Percentiles rank a stretch among this genome's conserved stretches.
Conservation (phyloP, 2,329 filamentous ascomycete genomes). For the Scedosporium minutisporum region DNA sequence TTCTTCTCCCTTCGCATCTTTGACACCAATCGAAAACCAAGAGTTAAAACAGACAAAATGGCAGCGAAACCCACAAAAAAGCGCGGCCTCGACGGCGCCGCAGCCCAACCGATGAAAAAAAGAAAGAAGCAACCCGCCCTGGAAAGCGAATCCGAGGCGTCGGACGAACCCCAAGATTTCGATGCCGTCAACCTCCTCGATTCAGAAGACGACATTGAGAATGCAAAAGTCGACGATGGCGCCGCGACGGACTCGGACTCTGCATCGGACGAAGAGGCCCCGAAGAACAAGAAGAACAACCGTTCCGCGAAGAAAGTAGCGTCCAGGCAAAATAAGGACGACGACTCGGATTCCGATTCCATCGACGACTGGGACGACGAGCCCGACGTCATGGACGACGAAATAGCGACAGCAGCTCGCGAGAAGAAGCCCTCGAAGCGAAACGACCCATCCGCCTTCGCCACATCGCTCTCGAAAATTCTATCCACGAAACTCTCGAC, state of each 20-base stretch:
- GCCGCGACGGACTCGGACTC: constrained; percentile 26
- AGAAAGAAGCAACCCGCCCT: constrained; percentile 34
- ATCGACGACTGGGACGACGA: constrained; percentile 24
- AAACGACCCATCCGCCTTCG: constrained; percentile 85
- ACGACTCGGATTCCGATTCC: constrained; percentile 15
- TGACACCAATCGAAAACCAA: neutral
- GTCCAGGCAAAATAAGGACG: constrained; percentile 12
- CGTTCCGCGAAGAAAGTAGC: constrained; percentile 11
- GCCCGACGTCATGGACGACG: constrained; percentile 23
- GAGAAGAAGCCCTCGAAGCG: constrained; percentile 59
- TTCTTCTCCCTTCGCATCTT: neutral
- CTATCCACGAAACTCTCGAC: constrained; percentile 79
- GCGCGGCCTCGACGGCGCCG: constrained; percentile 21
- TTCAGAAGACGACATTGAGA: constrained; percentile 48
- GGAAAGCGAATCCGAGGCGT: constrained; percentile 42
- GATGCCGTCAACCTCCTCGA: constrained; percentile 44
- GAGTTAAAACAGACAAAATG: constrained; percentile 12
- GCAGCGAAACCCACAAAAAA: constrained; percentile 21
- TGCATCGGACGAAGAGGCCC: constrained; percentile 22
- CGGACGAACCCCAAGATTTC: constrained; percentile 31
- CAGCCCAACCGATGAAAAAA: constrained; percentile 38
- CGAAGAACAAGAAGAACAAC: constrained; percentile 18
- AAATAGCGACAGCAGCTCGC: constrained; percentile 14
- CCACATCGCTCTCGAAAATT: constrained; percentile 88
- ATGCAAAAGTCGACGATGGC: constrained; percentile 41